These are phyloP conservation scores for Aspergillus taichungensis DNA, from an alignment of 495 filamentous ascomycete species.

Conservation along the genomic window DNA sequence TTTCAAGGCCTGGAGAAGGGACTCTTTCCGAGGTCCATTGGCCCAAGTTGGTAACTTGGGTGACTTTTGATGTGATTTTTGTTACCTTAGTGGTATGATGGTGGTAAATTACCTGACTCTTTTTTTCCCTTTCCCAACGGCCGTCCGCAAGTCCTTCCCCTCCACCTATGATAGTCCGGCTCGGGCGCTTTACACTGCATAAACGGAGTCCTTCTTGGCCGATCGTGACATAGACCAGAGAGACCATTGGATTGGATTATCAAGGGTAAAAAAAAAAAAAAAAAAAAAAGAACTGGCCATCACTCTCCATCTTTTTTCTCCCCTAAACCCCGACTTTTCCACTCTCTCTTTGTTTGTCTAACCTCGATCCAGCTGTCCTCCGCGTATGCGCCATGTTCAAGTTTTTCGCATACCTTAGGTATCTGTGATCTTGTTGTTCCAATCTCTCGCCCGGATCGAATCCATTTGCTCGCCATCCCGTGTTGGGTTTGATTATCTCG, in stretches of 20 bases:
- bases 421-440: constrained; percentile 20
- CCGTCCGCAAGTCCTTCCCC: background rate
- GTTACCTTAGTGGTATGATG: background rate
- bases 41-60: background rate
- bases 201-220: constrained; percentile 3
- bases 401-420: constrained; percentile 18
- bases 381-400: constrained; percentile 24
- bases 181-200: no score
- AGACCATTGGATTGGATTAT: background rate
- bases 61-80: background rate
- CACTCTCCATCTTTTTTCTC: constrained; percentile 4
- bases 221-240: constrained; percentile 13
- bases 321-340: constrained; percentile 12
- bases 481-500: constrained; percentile 3
- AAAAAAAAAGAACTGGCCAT: background rate
- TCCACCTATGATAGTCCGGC: constrained; percentile 10
- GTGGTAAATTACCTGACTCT: constrained; percentile 10
- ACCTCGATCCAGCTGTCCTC: constrained; percentile 17
- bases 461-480: background rate
- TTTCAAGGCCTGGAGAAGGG: background rate
- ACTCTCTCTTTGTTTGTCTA: constrained; percentile 10
- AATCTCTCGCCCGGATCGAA: background rate
- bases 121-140: constrained; percentile 1
- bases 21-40: background rate
- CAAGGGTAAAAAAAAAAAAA: constrained; percentile 6